A percentile compares a stretch with the other conserved stretches of the same genome.
Evolutionary conservation across 805 yeast species (phyloP).

Genomic region (Starmerella scarabaei): DNA sequence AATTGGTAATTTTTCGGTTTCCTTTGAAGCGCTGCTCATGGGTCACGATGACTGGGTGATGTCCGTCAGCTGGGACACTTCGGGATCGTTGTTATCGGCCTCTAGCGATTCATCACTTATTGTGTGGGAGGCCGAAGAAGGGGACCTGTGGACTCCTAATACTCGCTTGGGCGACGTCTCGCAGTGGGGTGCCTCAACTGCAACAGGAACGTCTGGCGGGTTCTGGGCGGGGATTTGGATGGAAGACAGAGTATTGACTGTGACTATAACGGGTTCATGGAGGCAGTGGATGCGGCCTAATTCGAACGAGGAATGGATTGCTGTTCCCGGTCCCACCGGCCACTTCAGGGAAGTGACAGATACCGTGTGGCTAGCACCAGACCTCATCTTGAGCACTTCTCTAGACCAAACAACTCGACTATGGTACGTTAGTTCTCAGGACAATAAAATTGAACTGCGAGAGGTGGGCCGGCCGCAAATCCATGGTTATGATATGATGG

Average conservation of each 20-base stretch:
- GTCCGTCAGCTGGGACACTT: slow-evolving; percentile 67
- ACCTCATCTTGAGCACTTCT: slow-evolving; percentile 62
- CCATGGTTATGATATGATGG: slow-evolving; percentile 94
- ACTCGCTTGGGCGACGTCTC: slow-evolving; percentile 81
- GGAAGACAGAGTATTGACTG: slow-evolving; percentile 43
- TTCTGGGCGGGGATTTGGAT: slow-evolving; percentile 67
- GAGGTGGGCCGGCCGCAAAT: slow-evolving; percentile 96
- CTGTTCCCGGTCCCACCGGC: slow-evolving; percentile 52
- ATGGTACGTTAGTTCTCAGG: slow-evolving; percentile 35
- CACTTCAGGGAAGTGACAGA: slow-evolving; percentile 65
- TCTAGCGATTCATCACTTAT: slow-evolving; percentile 89
- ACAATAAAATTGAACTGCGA: slow-evolving; percentile 43
- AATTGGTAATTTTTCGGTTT: slow-evolving; percentile 38
- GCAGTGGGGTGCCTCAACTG: slow-evolving; percentile 94
- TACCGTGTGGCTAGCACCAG: slow-evolving; percentile 47
- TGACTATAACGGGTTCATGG: slow-evolving; percentile 89
- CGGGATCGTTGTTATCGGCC: slow-evolving; percentile 54
- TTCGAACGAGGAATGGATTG: slow-evolving; percentile 23
- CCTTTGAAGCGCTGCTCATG: slow-evolving; percentile 85
- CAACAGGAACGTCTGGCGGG: slow-evolving; percentile 86
- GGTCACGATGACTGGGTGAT: slow-evolving; percentile 99
- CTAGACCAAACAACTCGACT: slow-evolving; percentile 88
- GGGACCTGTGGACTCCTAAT: slow-evolving; percentile 62
- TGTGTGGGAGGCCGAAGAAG: slow-evolving; percentile 53
- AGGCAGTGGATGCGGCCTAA: slow-evolving; percentile 46